Evolutionary conservation across 352 stramenopile species (phyloP), one percentile per base, ranked within the genome.

Genomic region (Phytophthora brassicae): DNA sequence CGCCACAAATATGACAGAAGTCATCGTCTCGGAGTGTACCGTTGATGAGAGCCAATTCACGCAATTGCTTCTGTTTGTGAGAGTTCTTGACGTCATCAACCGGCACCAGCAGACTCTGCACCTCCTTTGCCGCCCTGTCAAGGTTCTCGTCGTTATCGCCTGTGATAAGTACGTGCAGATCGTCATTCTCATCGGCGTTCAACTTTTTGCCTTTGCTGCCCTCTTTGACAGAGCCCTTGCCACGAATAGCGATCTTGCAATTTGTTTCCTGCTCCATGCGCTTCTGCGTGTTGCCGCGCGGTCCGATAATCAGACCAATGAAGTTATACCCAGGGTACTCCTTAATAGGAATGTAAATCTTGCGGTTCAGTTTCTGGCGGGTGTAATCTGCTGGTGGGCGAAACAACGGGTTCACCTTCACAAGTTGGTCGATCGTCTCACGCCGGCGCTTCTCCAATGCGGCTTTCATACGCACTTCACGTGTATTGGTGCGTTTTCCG

Each of bases 321-420:
- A 99, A 99, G 75, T 99, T 99, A 81, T 99, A 99, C 5, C 86
- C 95, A 0, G 97, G 98, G 82, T 97, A 98, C 38, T 99, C 92
- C 39, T 98, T 95, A 38, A 98, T 81, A 0, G 97, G 97, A 71
- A 99, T 99, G 64, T 97, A 97, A 57, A 99, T 95, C 78, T 99
- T 99, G 35, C 94, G 90, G 44, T 79, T 88, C 48, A 97, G 80
- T 77, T 98, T 99, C 56, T 93, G 81, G 48, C 89, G 92, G 48
- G 94, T 83, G 60, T 98, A 95, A 58, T 95, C 88, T 0, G 88
- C 77, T 6, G 90, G 88, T 13, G 84, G 86, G 4, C 84, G 87
- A 45, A 90, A 96, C 29, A 95, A 75, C 23, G 90, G 93, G 64
- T 99, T 98, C 24, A 99, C 71, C 75, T 98, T 97, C 58, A 99